Percentiles rank a stretch among this genome's conserved stretches.
phyloP scores from a whole-genome alignment of 2,329 filamentous ascomycete species.

The Colletotrichum cordylinicola region DNA sequence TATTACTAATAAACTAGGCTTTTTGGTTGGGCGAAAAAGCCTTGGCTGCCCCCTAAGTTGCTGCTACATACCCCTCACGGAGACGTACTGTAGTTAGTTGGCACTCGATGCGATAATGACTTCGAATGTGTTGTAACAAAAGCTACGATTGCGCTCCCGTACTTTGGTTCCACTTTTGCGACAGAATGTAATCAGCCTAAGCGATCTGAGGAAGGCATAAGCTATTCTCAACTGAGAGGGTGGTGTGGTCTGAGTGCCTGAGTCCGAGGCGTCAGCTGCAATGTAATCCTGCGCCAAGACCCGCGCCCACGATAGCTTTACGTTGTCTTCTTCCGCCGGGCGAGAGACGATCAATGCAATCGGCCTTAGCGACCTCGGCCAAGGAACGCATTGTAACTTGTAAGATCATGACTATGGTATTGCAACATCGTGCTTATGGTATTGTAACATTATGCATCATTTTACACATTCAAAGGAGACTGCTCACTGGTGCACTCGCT shows the following conservation, averaged over 20 bases:
- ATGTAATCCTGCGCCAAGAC: neutral
- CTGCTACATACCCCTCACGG: neutral
- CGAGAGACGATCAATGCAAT: neutral
- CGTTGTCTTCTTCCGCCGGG: neutral
- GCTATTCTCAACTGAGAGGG: neutral
- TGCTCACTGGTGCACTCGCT: neutral
- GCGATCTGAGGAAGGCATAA: neutral
- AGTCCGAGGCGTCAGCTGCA: neutral
- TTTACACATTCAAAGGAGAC: neutral
- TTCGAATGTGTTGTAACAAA: too few relatives aligned
- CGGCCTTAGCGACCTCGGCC: neutral
- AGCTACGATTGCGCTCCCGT: too few relatives aligned
- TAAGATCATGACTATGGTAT: neutral
- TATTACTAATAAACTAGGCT: neutral
- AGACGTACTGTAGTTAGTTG: neutral
- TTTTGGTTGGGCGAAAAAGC: neutral
- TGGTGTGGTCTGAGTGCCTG: neutral
- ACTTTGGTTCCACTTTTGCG: too few relatives aligned
- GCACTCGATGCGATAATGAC: neutral
- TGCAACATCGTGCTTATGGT: neutral
- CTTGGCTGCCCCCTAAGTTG: neutral
- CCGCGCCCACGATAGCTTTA: neutral
- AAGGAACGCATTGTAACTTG: neutral
- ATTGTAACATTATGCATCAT: neutral
- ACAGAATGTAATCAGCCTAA: neutral